phyloP scores from a whole-genome alignment of 495 filamentous ascomycete species.

The Baudoinia panamericana region DNA sequence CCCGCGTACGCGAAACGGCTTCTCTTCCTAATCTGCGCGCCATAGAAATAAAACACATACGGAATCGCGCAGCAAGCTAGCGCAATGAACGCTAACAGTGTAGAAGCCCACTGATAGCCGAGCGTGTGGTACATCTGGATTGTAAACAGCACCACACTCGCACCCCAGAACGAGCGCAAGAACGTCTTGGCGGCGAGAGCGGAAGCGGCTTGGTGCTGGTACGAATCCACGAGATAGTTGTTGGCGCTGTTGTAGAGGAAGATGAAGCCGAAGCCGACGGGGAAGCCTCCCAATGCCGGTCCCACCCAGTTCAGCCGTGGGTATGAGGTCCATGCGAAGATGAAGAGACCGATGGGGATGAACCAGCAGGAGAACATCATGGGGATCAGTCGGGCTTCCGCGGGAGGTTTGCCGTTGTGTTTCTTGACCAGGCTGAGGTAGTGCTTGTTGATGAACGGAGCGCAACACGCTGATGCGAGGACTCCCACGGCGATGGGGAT shows the following conservation, averaged over 20 bases:
- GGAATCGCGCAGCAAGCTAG: conserved; percentile 29
- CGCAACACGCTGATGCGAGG: conserved; percentile 44
- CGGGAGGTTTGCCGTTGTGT: conserved; percentile 25
- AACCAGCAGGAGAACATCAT: conserved; percentile 84
- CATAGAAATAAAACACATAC: conserved; percentile 48
- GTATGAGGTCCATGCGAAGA: conserved; percentile 61
- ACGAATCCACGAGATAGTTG: conserved; percentile 69
- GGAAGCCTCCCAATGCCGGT: conserved; percentile 48
- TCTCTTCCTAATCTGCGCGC: conserved; percentile 48
- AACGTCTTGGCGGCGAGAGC: conserved; percentile 54
- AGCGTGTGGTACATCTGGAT: conserved; percentile 30
- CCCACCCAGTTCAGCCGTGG: conserved; percentile 44
- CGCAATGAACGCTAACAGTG: conserved; percentile 29
- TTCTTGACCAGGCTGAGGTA: conserved; percentile 36
- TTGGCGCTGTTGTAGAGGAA: conserved; percentile 53
- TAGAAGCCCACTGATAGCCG: conserved; percentile 29
- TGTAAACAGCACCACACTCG: conserved; percentile 37
- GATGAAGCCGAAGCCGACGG: conserved; percentile 56
- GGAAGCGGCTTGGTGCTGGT: conserved; percentile 55
- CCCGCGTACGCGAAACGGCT: conserved; percentile 55
- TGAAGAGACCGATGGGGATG: conserved; percentile 53
- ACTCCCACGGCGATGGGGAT: conserved; percentile 30
- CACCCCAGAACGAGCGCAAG: conserved; percentile 48
- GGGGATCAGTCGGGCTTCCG: conserved; percentile 60
- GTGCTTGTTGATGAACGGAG: conserved; percentile 44